Conservation (phyloP, 345 rosid species). For the Eucalyptus decipiens region DNA sequence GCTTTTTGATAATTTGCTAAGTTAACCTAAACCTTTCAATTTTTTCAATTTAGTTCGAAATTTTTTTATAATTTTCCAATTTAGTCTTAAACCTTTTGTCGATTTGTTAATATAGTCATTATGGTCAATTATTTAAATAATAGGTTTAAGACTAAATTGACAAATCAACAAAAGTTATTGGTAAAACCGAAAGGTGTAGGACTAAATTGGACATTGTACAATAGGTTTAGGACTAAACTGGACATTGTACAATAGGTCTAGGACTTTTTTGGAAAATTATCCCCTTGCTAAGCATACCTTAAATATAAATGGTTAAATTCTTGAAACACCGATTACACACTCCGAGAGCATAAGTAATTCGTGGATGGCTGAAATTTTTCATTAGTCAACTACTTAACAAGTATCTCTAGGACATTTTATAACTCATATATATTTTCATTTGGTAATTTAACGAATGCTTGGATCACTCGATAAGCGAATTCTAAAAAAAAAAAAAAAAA, state of each 20-base stretch:
- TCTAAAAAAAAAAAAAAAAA: neutral
- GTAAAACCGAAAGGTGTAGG: too few relatives aligned
- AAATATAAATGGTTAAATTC: neutral
- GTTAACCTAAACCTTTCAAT: too few relatives aligned
- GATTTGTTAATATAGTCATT: too few relatives aligned
- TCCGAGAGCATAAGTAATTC: neutral
- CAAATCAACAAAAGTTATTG: too few relatives aligned
- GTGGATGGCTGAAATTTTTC: neutral
- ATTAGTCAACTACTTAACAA: neutral
- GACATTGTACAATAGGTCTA: neutral
- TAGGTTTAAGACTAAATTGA: too few relatives aligned
- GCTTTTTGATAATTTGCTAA: too few relatives aligned
- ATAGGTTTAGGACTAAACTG: too few relatives aligned
- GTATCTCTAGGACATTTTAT: neutral
- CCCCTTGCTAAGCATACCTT: neutral
- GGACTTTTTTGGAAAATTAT: neutral
- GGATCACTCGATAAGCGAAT: neutral
- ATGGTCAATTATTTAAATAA: too few relatives aligned
- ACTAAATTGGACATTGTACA: too few relatives aligned
- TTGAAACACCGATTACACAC: neutral
- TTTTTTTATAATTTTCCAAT: accelerated
- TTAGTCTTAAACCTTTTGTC: too few relatives aligned
- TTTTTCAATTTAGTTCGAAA: too few relatives aligned
- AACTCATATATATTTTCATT: neutral
- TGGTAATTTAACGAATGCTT: neutral